Evolutionary conservation across 495 filamentous ascomycete genomes (phyloP).

Genomic region (Penicillium mononematosum): DNA sequence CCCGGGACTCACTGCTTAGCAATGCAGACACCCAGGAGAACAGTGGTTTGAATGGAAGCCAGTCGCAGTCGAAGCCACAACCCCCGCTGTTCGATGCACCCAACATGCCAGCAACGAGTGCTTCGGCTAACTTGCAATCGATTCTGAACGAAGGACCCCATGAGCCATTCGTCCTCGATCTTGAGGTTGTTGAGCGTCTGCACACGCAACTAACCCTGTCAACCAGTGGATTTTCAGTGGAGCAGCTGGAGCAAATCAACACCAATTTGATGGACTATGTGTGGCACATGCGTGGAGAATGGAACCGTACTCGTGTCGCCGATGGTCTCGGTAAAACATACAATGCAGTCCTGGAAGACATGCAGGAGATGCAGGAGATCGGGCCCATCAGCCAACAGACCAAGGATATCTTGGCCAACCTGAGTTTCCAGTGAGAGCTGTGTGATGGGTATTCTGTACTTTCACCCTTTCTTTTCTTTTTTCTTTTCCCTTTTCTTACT

Average conservation of each 20-base stretch:
- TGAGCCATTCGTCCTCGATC: conserved; percentile 55
- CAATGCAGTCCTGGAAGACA: conserved; percentile 77
- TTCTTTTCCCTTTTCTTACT: conserved; percentile 10
- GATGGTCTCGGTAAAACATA: conserved; percentile 62
- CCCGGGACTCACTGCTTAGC: conserved; percentile 20
- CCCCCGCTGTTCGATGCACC: conserved; percentile 48
- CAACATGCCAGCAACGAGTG: conserved; percentile 26
- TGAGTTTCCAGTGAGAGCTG: conserved; percentile 22
- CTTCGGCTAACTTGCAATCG: conserved; percentile 39
- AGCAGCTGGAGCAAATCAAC: conserved; percentile 92
- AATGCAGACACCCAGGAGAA: conserved; percentile 32
- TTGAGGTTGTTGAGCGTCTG: conserved; percentile 52
- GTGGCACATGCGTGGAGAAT: conserved; percentile 74
- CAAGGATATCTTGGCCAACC: conserved; percentile 33
- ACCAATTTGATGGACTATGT: conserved; percentile 86
- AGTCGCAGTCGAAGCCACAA: conserved; percentile 43
- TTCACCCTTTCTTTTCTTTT: conserved; percentile 11
- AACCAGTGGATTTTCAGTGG: conserved; percentile 79
- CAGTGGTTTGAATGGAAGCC: conserved; percentile 35
- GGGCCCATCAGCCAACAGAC: conserved; percentile 43
- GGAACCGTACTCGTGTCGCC: conserved; percentile 74
- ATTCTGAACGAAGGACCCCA: conserved; percentile 46
- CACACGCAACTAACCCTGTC: conserved; percentile 57
- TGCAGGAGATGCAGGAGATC: conserved; percentile 65
- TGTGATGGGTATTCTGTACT: conserved; percentile 5